Base-by-base conservation (phyloP, 2,329 filamentous ascomycete species). In the Davidsoniella neocaledoniae region DNA sequence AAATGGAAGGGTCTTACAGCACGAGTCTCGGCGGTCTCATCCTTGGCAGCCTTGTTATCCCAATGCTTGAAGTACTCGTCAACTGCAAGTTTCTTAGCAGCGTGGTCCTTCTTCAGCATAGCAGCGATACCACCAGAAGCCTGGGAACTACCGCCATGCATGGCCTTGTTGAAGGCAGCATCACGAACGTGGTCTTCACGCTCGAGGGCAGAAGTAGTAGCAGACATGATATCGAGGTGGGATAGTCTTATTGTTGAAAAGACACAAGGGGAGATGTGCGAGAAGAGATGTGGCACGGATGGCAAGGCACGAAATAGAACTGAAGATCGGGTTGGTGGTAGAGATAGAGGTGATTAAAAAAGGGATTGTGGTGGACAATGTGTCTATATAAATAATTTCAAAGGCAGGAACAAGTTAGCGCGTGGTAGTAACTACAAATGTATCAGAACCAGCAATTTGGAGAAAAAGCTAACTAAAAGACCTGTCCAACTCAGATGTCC, bases 51-150 rank as follows among this genome's bases (percentile, higher is more conserved):
- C 68, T 93, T 87, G 70, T 90, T 83, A 66, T 94, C 86, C 84
- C 85, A 94, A 64, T 94, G 87, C 74, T 93, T 93, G 72, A 94
- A 94, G 69, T 94, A 94, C 64, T 93, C 85, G 61, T 91, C 84
- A 25, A 88, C 76, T 43, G 86, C 86, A 48, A 81, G 81, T 63
- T 86, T 77, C 62, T 93, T 84, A 6, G 86, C 86, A 26, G 70
- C 61, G 26, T 60, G 56, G 64, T 91, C 81, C 71, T 98, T 98
- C 61, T 94, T 71, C 79, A 95, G 88, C 59, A 90, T 85, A 56
- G 73, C 68, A 58, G 77, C 70, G 59, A 95, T 76, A 57, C 86
- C 85, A 61, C 82, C 84, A 51, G 72, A 68, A 42, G 77, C 76
- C 61, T 79, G 66, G 46, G 85, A 72, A 49, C 85, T 86, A 54